phyloP scores from a whole-genome alignment of 2,329 filamentous ascomycete genomes.

The Stylonectria norvegica region DNA sequence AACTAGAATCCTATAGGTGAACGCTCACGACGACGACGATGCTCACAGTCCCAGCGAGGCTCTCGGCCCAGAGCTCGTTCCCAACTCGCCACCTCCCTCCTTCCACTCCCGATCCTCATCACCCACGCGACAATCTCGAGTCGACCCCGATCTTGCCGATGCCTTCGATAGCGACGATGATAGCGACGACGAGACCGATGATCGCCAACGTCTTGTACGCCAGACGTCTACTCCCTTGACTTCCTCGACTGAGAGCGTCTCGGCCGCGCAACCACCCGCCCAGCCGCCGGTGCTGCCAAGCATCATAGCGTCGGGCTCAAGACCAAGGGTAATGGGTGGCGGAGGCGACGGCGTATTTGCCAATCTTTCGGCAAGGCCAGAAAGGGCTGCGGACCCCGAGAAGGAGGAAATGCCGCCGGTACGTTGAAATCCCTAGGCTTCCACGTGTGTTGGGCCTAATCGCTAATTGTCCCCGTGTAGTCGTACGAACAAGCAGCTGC shows the following conservation, averaged over 20 bases:
- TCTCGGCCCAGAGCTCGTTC: slow-evolving; percentile 44
- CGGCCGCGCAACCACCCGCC: slow-evolving; percentile 14
- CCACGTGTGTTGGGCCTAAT: background rate
- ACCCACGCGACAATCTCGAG: slow-evolving; percentile 42
- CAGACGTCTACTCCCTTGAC: slow-evolving; percentile 44
- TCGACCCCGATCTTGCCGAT: slow-evolving; percentile 82
- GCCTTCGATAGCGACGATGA: slow-evolving; percentile 85
- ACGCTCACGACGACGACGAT: slow-evolving; percentile 57
- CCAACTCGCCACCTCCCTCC: slow-evolving; percentile 70
- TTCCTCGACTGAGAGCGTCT: slow-evolving; percentile 18
- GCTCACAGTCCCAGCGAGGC: slow-evolving; percentile 30
- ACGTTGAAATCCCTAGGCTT: slow-evolving; percentile 41
- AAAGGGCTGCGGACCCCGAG: slow-evolving; percentile 70
- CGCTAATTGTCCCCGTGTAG: slow-evolving; percentile 48
- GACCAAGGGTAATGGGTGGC: slow-evolving; percentile 60
- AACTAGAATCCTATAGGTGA: slow-evolving; percentile 43
- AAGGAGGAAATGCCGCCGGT: slow-evolving; percentile 91
- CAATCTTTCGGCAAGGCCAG: slow-evolving; percentile 87
- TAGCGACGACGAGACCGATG: slow-evolving; percentile 68
- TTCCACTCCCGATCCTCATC: slow-evolving; percentile 80
- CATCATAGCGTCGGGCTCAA: slow-evolving; percentile 35
- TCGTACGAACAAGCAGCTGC: slow-evolving; percentile 98
- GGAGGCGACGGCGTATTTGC: slow-evolving; percentile 92
- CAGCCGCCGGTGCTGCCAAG: slow-evolving; percentile 14
- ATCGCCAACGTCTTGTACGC: slow-evolving; percentile 82